Base-by-base conservation (phyloP, 352 stramenopile species). In the Poterioochromonas sp. region DNA sequence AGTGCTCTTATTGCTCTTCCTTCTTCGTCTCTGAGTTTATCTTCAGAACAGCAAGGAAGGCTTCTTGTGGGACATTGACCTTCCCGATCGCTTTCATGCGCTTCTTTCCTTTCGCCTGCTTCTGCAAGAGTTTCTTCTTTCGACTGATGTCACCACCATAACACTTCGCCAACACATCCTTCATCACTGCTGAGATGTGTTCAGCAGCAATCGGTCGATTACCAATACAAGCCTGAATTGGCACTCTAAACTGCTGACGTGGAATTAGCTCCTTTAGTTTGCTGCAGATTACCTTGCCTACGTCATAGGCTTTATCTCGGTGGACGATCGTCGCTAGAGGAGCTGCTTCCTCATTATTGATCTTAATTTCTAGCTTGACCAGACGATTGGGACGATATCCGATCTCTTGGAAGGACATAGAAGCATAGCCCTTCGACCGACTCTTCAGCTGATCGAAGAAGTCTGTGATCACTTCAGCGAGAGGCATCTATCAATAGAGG, bases 371-470 rank as follows among this genome's bases (percentile, higher is more conserved):
- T 34, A 94, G 80, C 32, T 86, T 82, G n/a, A 90, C 86, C 34
- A 69, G 39, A 22, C 1, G 2, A 71, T 71, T 29, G 32, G 29
- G 11, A 35, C 62, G 62, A 32, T 29, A 65, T 76, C 96, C 95
- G 43, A 95, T 92, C 54, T 98, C 88, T 43, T 90, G 87, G 85
- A 99, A 99, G 80, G 99, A 97, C 76, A 99, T 95, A 49, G 85
- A 91, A 84, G 95, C 96, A 81, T 99, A 99, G 37, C 96, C 96
- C 43, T 95, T 97, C 20, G 93, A 98, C 34, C 97, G 89, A 22
- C 91, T 97, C 88, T 99, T 99, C 32, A 99, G 85, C 82, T 97
- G 90, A 85, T 99, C 97, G 85, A 99, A 99, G 76, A 99, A 99
- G 84, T 99, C 97, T 5, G 90, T 98, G 68, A 99, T 97, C 18